Conservation (phyloP, 176 grass and related monocot genomes). For the Raddia guianensis region DNA sequence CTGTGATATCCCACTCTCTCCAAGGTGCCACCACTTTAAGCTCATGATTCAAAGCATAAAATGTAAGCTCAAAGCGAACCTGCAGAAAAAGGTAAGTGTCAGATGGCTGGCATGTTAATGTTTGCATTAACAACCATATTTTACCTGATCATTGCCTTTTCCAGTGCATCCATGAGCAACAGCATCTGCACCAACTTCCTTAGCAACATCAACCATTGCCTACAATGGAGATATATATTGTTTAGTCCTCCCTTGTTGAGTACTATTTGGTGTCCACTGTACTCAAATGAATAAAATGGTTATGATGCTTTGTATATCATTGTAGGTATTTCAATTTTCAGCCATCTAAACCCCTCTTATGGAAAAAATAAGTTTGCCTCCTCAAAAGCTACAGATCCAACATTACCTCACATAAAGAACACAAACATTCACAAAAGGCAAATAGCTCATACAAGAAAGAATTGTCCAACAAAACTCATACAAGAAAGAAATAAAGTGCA, state of each 20-base stretch:
- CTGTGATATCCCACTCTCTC: slow-evolving; percentile 98
- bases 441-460: too few relatives aligned
- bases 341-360: slow-evolving; percentile 5
- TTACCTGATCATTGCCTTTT: slow-evolving; percentile 97
- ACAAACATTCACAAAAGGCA: too few relatives aligned
- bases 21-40: slow-evolving; percentile 97
- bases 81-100: slow-evolving; percentile 48
- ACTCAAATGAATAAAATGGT: background rate
- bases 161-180: slow-evolving; percentile 93
- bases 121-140: slow-evolving; percentile 14
- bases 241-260: slow-evolving; percentile 28
- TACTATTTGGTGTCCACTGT: background rate
- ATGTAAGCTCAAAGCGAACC: slow-evolving; percentile 99
- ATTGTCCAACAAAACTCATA: too few relatives aligned
- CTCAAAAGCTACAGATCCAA: too few relatives aligned
- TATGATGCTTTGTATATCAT: background rate
- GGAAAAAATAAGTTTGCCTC: too few relatives aligned
- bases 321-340: slow-evolving; percentile 20
- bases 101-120: slow-evolving; percentile 37
- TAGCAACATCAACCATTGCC: slow-evolving; percentile 97
- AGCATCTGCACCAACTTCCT: slow-evolving; percentile 90
- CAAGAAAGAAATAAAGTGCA: too few relatives aligned
- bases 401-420: too few relatives aligned
- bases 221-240: slow-evolving; percentile 40
- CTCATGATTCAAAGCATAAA: slow-evolving; percentile 90